A percentile compares a stretch with the other conserved stretches of the same genome.
These are phyloP conservation scores for Trichoderma aggressivum DNA, from an alignment of 2,329 filamentous ascomycete genomes.

Conservation along the genomic window DNA sequence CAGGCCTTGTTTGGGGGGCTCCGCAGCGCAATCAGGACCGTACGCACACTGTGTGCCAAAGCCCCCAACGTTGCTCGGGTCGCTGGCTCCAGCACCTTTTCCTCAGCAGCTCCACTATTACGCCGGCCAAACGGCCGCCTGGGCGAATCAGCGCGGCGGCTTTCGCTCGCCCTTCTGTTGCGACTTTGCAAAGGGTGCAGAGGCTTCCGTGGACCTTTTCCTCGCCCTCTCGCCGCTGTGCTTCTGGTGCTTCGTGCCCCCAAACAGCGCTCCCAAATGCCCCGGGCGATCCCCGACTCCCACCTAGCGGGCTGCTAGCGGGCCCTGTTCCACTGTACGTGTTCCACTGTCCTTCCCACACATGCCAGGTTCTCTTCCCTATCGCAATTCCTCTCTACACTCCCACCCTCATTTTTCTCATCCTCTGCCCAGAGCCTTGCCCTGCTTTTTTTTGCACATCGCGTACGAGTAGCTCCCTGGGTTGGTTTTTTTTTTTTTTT, in stretches of 20 bases:
- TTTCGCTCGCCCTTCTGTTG: conserved; percentile 25
- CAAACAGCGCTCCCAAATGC: background rate
- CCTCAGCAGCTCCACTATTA: conserved; percentile 50
- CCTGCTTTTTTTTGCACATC: conserved; percentile 1
- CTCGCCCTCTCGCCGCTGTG: background rate
- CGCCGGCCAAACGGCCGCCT: conserved; percentile 55
- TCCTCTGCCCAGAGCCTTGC: conserved; percentile 15
- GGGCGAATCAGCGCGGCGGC: conserved; percentile 36
- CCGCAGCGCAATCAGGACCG: background rate
- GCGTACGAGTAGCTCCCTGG: conserved; percentile 3
- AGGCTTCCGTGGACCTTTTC: background rate
- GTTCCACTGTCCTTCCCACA: conserved; percentile 9
- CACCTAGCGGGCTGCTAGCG: conserved; percentile 5
- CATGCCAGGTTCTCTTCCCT: background rate
- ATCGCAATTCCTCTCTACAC: conserved; percentile 10
- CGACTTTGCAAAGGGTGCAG: background rate
- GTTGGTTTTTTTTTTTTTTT: too few relatives aligned
- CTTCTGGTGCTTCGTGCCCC: background rate
- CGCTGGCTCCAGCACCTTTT: conserved; percentile 21
- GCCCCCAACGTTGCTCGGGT: conserved; percentile 1
- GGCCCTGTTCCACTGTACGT: background rate
- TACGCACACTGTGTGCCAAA: conserved; percentile 7
- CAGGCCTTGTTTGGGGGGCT: conserved; percentile 16
- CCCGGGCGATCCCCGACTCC: conserved; percentile 1
- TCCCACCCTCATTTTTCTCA: conserved; percentile 7